Base-by-base conservation (phyloP, 306 rosid species). In the Quercus rubra region DNA sequence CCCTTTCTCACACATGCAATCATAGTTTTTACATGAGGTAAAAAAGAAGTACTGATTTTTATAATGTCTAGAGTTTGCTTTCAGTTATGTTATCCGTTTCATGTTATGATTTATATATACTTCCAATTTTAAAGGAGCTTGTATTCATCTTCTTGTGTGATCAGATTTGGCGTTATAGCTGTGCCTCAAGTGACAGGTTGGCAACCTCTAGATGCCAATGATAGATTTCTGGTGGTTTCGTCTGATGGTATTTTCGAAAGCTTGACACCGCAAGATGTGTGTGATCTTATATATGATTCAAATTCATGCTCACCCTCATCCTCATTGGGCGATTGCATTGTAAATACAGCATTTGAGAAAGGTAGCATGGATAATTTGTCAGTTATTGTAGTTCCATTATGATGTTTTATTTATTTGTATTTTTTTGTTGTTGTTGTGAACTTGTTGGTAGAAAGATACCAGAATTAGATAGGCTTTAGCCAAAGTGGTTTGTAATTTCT, bases 151-250 rank as follows among this genome's bases (percentile, higher is more conserved):
- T 55, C 21, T 30, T 55, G 54, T 33, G 51, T 56, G 46, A 14
- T 74, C 68, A 74, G 77, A 74, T 74, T 10, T 56, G 77, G 76
- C 0, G 49, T 72, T 72, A 72, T 28, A 72, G 58, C 75, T 43
- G 57, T 46, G 55, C 75, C 75, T 23, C 59, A 71, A 25, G 56
- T 49, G 56, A 71, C 58, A 2, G 35, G 20, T 23, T 71, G 75
- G 75, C 56, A 43, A 55, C 76, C 49, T 17, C 43, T 72, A 54
- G 17, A 72, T 23, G 15, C 20, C 14, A 31, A 38, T 56, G 14
- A 56, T 74, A 31, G 52, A 18, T 55, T 33, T 35, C 74, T 55
- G 68, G 51, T 79, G 23, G 57, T 17, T 18, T 75, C 72, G 18
- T 52, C 74, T 76, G 20, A 38, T 11, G 74, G 74, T 21, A 23